Base-by-base conservation (phyloP, 768 basidiomycete species). In the Lactifluus echinatus region DNA sequence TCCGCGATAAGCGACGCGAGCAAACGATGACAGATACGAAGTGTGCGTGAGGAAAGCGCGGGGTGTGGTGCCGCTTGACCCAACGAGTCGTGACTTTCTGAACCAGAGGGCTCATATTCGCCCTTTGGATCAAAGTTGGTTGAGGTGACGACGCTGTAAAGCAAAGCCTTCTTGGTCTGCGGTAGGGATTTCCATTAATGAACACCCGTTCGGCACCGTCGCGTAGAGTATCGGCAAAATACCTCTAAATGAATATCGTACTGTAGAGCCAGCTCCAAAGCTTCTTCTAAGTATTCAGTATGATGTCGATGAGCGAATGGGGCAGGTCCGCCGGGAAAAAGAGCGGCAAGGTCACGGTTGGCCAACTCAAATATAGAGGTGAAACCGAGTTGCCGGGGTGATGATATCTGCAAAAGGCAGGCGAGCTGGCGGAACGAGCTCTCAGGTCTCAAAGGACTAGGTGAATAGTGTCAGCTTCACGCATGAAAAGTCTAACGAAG, bases 91-190 rank as follows among this genome's bases (percentile, higher is more conserved):
- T 66, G 34, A 45, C 7, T 24, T 53, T 56, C 47, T 51, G 36
- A n/a, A 58, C 26, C 45, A 48, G 36, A 24, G 54, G 64, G 45
- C 40, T 59, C 51, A 50, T 61, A 57, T 29, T 62, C 60, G 17
- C 68, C 71, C 53, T 71, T 70, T 17, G 73, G 71, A 51, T 82
- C 79, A 61, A 84, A 79, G 60, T 85, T 74, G 34, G 77, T 74
- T 17, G 74, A 76, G 2, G 82, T 81, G 59, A 85, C 77, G 28
- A 86, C 72, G 64, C 74, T 78, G 67, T 89, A 89, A 55, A 83
- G 74, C 29, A 87, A 70, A 4, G 79, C 75, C 60, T 86, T 87
- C 66, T 76, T 76, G 52, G 81, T 74, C 84, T 85, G 17, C 12
- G 11, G 14, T 19, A 21, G 33, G n/a, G 40, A 28, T 14, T n/a